phyloP scores from a whole-genome alignment of 768 basidiomycete genomes.

The Artomyces pyxidatus region DNA sequence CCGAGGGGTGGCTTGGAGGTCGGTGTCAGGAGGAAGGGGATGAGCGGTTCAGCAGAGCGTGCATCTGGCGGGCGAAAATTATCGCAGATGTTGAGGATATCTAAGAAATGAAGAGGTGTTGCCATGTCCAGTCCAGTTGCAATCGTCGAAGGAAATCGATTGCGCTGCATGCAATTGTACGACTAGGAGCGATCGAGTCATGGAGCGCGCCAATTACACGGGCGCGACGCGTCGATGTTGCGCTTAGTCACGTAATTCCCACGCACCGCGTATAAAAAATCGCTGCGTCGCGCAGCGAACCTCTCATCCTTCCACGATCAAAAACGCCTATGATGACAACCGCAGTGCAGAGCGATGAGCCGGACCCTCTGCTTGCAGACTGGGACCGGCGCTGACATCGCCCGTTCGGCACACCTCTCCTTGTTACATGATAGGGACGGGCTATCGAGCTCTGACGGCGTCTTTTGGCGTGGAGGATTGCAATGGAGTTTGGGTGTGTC shows the following conservation, averaged over 20 bases:
- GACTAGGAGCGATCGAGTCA: too few relatives aligned
- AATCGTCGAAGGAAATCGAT: neutral
- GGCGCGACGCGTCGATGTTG: too few relatives aligned
- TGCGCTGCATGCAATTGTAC: too few relatives aligned
- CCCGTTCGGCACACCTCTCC: slow-evolving; percentile 19
- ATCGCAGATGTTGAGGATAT: slow-evolving; percentile 62
- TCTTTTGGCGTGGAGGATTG: slow-evolving; percentile 1
- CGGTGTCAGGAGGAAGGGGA: slow-evolving; percentile 48
- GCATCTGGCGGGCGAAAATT: slow-evolving; percentile 43
- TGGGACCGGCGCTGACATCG: slow-evolving; percentile 14
- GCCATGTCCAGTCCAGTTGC: neutral
- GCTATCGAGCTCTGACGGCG: slow-evolving; percentile 18
- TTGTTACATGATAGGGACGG: slow-evolving; percentile 20
- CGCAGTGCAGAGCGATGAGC: slow-evolving; percentile 18
- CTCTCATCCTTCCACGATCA: slow-evolving; percentile 39
- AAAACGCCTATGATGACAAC: slow-evolving; percentile 26
- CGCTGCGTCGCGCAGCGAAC: neutral
- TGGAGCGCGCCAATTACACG: too few relatives aligned
- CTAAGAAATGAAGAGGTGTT: slow-evolving; percentile 36
- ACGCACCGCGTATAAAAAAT: neutral
- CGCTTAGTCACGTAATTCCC: neutral
- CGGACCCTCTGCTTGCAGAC: slow-evolving; percentile 13
- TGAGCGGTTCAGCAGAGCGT: slow-evolving; percentile 32
- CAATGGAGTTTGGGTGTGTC: too few relatives aligned
- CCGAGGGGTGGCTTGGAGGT: slow-evolving; percentile 49